These are phyloP conservation scores for Fraxinus cuspidata DNA, from an alignment of 257 asterid genomes.

Conservation along the genomic window DNA sequence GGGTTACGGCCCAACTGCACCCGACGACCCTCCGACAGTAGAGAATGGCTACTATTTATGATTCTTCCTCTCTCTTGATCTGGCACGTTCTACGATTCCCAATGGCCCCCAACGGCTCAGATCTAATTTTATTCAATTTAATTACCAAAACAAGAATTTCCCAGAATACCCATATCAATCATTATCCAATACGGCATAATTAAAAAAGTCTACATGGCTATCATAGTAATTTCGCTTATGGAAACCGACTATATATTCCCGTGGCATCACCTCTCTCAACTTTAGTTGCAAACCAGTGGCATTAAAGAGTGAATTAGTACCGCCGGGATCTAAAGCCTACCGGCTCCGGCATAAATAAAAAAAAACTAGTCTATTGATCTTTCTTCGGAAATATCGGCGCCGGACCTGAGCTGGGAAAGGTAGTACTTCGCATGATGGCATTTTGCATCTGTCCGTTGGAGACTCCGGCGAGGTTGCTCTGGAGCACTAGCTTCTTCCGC, in stretches of 20 bases:
- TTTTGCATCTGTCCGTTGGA: slow-evolving; percentile 90
- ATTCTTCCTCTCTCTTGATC: slow-evolving; percentile 28
- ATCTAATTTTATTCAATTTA: slow-evolving; percentile 9
- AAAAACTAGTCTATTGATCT: slow-evolving; percentile 2
- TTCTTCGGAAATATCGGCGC: slow-evolving; percentile 20
- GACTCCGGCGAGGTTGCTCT: slow-evolving; percentile 88
- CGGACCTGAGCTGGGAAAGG: slow-evolving; percentile 61
- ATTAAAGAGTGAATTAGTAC: slow-evolving; percentile 15
- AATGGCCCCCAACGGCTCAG: slow-evolving; percentile 30
- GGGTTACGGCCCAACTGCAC: slow-evolving; percentile 29
- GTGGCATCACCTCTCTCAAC: slow-evolving; percentile 35
- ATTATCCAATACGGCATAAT: not conserved
- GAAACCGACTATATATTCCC: slow-evolving; percentile 31
- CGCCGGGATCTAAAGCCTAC: slow-evolving; percentile 25
- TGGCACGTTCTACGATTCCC: slow-evolving; percentile 44
- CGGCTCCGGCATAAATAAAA: slow-evolving; percentile 5
- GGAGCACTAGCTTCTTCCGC: slow-evolving; percentile 99
- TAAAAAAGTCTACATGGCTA: slow-evolving; percentile 34
- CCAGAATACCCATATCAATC: slow-evolving; percentile 35
- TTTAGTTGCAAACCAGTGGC: slow-evolving; percentile 47
- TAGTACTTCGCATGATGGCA: slow-evolving; percentile 76
- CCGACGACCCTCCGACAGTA: slow-evolving; percentile 60
- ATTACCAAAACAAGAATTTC: slow-evolving; percentile 26
- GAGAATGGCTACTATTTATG: slow-evolving; percentile 52
- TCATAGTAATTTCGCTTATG: not conserved